A percentile compares a stretch with the other conserved stretches of the same genome.
Evolutionary conservation across 495 filamentous ascomycete species (phyloP).

Genomic region (Astrothelium macrocarpum): DNA sequence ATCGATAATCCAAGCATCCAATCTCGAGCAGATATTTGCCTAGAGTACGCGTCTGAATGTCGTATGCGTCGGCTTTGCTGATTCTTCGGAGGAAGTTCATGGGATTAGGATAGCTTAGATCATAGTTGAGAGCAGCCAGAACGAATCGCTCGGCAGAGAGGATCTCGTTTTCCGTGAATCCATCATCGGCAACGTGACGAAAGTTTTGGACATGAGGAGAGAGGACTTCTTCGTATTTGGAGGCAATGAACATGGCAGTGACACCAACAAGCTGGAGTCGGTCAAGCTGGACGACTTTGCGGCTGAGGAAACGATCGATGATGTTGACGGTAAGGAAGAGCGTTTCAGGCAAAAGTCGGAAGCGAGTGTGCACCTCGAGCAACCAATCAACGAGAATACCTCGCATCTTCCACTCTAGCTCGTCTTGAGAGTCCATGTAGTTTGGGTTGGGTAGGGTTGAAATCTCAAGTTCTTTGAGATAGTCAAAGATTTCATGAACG

Average conservation of each 20-base stretch:
- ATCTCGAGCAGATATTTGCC: slow-evolving; percentile 99
- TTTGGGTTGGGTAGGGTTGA: slow-evolving; percentile 77
- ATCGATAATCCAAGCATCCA: slow-evolving; percentile 83
- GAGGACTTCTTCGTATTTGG: slow-evolving; percentile 96
- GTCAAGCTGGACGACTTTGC: slow-evolving; percentile 87
- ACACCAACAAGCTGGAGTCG: slow-evolving; percentile 93
- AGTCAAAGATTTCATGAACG: slow-evolving; percentile 94
- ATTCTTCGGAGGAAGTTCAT: slow-evolving; percentile 99
- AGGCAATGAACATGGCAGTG: slow-evolving; percentile 97
- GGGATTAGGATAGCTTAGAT: slow-evolving; percentile 96
- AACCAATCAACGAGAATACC: slow-evolving; percentile 97
- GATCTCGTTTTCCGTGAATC: slow-evolving; percentile 91
- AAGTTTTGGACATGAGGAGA: slow-evolving; percentile 96
- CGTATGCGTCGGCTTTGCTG: slow-evolving; percentile 96
- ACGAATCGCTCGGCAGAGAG: slow-evolving; percentile 94
- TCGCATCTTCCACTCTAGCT: slow-evolving; percentile 97
- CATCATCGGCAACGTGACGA: slow-evolving; percentile 91
- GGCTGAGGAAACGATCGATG: slow-evolving; percentile 92
- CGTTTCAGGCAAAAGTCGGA: slow-evolving; percentile 94
- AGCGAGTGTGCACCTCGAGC: slow-evolving; percentile 94
- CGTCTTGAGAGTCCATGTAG: slow-evolving; percentile 88
- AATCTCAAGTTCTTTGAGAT: slow-evolving; percentile 77
- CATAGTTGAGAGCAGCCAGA: slow-evolving; percentile 82
- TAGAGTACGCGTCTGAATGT: slow-evolving; percentile 91
- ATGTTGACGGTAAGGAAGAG: slow-evolving; percentile 96